Conservation (phyloP, 2,329 filamentous ascomycete genomes). For the Sarocladium strictum region DNA sequence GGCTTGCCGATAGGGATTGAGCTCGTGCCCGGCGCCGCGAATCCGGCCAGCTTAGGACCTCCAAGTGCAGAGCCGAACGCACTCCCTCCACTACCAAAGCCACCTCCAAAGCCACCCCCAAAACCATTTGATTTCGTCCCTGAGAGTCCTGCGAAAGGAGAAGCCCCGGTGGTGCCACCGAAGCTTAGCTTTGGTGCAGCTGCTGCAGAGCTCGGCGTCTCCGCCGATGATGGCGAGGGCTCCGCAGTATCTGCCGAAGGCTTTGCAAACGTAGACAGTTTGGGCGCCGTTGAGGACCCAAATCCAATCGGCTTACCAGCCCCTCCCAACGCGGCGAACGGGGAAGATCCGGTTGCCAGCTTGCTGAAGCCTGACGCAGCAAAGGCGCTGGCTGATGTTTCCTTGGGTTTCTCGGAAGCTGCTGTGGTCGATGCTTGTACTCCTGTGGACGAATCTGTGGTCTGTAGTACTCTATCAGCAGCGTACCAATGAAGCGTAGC, state of each 20-base stretch:
- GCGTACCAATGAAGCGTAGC: neutral
- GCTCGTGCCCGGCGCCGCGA: slow-evolving; percentile 56
- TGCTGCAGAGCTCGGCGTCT: slow-evolving; percentile 17
- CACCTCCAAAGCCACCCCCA: slow-evolving; percentile 26
- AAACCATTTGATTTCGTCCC: slow-evolving; percentile 40
- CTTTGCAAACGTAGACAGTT: slow-evolving; percentile 27
- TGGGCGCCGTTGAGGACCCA: slow-evolving; percentile 34
- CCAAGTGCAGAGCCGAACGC: slow-evolving; percentile 31
- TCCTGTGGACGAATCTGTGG: slow-evolving; percentile 14
- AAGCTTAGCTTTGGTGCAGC: slow-evolving; percentile 45
- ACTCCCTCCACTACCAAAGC: slow-evolving; percentile 37
- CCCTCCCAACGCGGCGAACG: slow-evolving; percentile 52
- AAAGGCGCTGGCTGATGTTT: slow-evolving; percentile 57
- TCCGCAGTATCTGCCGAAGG: slow-evolving; percentile 15
- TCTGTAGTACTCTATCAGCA: neutral
- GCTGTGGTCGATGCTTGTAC: slow-evolving; percentile 12
- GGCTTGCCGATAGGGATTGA: slow-evolving; percentile 52
- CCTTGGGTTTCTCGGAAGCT: slow-evolving; percentile 20
- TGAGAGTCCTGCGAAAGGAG: slow-evolving; percentile 42
- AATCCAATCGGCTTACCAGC: slow-evolving; percentile 43
- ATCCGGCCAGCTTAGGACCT: slow-evolving; percentile 53
- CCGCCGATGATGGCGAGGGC: neutral
- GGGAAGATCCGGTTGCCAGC: slow-evolving; percentile 57
- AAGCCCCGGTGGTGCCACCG: slow-evolving; percentile 32
- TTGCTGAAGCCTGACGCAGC: slow-evolving; percentile 63